Conservation (phyloP, 2,329 filamentous ascomycete species). For the Cladosporium sp. region DNA sequence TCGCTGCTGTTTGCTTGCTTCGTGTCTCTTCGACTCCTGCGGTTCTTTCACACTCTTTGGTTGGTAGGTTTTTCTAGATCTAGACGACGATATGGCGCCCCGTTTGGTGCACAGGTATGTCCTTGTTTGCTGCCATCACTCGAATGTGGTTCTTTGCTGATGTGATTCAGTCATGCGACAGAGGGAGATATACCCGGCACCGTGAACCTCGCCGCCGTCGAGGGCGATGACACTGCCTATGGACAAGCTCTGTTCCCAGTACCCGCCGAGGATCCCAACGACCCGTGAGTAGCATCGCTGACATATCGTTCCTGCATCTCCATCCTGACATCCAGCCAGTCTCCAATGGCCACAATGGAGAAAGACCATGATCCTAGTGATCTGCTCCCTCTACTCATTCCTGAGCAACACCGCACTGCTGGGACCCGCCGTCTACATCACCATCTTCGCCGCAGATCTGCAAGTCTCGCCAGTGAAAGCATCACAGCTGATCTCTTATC, state of each 20-base stretch:
- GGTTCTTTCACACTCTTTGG: background rate
- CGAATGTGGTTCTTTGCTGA: background rate
- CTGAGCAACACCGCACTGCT: constrained; percentile 59
- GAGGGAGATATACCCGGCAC: constrained; percentile 59
- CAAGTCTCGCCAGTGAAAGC: constrained; percentile 52
- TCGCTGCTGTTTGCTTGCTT: constrained; percentile 3
- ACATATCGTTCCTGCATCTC: background rate
- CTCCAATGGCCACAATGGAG: constrained; percentile 55
- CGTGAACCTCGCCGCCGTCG: constrained; percentile 54
- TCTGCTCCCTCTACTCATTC: constrained; percentile 59
- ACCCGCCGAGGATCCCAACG: constrained; percentile 61
- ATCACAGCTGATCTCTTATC: constrained; percentile 59
- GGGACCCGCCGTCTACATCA: constrained; percentile 60
- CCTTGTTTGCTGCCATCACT: background rate
- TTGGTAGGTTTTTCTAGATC: background rate
- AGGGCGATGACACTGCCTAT: constrained; percentile 60
- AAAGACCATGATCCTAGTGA: constrained; percentile 58
- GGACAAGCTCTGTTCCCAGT: constrained; percentile 63
- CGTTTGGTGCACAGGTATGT: constrained; percentile 24
- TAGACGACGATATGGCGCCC: constrained; percentile 6
- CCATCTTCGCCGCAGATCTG: constrained; percentile 55
- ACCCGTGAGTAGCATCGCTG: constrained; percentile 45
- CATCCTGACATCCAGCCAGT: background rate
- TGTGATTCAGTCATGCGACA: constrained; percentile 51
- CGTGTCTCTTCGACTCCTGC: background rate